Evolutionary conservation across 2,329 filamentous ascomycete species (phyloP).

Genomic region (Fusarium nisikadoi): DNA sequence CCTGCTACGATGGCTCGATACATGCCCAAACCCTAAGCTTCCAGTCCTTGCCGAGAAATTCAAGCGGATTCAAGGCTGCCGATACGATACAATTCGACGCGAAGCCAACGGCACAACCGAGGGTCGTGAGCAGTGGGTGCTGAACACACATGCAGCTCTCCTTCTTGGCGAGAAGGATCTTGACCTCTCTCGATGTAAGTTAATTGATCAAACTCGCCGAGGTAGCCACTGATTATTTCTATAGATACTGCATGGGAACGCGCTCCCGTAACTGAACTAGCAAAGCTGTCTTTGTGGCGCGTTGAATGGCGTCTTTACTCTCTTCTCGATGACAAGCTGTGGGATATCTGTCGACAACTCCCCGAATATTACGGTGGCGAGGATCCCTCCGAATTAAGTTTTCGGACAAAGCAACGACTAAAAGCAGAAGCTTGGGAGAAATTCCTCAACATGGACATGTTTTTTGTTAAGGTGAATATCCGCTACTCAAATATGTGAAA

Average conservation of each 20-base stretch:
- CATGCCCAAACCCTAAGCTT: conserved; percentile 61
- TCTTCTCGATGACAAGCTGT: conserved; percentile 60
- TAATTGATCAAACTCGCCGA: not conserved
- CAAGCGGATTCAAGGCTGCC: conserved; percentile 66
- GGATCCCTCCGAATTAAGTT: conserved; percentile 57
- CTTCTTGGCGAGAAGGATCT: conserved; percentile 73
- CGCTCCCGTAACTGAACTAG: conserved; percentile 61
- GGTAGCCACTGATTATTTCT: conserved; percentile 7
- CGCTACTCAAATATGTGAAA: not conserved
- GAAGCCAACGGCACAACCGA: conserved; percentile 62
- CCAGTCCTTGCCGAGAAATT: conserved; percentile 65
- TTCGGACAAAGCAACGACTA: conserved; percentile 57
- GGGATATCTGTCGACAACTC: conserved; percentile 64
- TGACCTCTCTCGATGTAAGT: conserved; percentile 67
- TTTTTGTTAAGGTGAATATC: conserved; percentile 75
- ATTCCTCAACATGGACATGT: conserved; percentile 70
- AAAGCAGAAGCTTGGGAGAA: conserved; percentile 61
- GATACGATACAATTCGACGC: conserved; percentile 71
- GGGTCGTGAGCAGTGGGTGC: conserved; percentile 73
- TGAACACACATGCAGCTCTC: conserved; percentile 72
- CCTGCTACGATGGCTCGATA: conserved; percentile 69
- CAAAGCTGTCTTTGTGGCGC: conserved; percentile 70
- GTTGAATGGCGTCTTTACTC: conserved; percentile 67
- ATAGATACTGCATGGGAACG: conserved; percentile 70
- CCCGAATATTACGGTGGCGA: conserved; percentile 61